Base-by-base conservation (phyloP, 164 flowering plant genomes). In the Annona squamosa region DNA sequence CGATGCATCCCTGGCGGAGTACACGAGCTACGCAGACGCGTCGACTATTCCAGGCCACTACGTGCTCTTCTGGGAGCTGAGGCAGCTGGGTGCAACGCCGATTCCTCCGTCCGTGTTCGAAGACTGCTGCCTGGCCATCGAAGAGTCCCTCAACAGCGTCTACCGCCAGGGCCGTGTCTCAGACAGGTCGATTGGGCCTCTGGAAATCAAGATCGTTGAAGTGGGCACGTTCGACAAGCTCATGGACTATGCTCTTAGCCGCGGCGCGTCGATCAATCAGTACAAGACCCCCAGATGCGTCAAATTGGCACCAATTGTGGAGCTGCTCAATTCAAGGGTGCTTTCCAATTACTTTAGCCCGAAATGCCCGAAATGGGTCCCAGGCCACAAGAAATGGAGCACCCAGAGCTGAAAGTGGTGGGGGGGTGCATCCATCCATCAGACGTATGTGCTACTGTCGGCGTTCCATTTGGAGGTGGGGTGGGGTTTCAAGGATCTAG, bases 271-370 rank as follows among this genome's bases (percentile, higher is more conserved):
- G 3, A 93, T 95, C 2, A 90, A 92, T 72, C 99, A 95, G 87
- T 95, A 95, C 81, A 95, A 95, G 81, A 87, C 99, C 0, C 99
- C 99, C 1, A 70, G 98, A 19, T 95, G 99, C 66, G 98, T 95
- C 68, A 93, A 91, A 67, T 95, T 83, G 76, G 90, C 81, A 19
- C 98, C 98, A 48, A 87, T 95, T 70, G 82, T 95, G 6, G 92
- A 95, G 87, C 87, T 95, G 4, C 70, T 95, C 78, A 88, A 90
- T 79, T 87, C 93, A 0, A 87, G 87, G 85, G 92, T 84, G 19
- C 80, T 82, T 46, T 73, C 85, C 0, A 82, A 67, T 52, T 90
- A 85, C 73, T 88, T 86, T 71, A 95, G 98, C 70, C 96, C 99
- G 2, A 95, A 88, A 76, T 91, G 96, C 81, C 99, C 98, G 0